Conservation (phyloP, 1,284 basidiomycete genomes). For the Somion occarium region DNA sequence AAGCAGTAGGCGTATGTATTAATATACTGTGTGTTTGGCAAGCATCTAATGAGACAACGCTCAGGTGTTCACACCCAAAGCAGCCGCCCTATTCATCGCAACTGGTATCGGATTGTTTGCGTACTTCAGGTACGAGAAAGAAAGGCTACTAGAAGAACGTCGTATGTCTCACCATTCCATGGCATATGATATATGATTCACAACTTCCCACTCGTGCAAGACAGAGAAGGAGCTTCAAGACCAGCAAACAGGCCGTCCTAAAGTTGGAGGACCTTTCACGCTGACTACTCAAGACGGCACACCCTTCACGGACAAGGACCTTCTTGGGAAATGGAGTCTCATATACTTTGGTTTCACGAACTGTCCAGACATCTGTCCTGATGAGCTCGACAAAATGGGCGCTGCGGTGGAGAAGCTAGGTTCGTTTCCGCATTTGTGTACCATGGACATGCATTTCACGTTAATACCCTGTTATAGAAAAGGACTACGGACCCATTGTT, state of each 20-base stretch:
- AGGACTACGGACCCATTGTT: conserved; percentile 57
- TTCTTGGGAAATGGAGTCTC: conserved; percentile 83
- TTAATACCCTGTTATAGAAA: conserved; percentile 43
- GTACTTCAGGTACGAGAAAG: conserved; percentile 91
- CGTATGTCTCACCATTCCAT: conserved; percentile 15
- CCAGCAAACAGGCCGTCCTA: conserved; percentile 60
- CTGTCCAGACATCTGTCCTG: conserved; percentile 98
- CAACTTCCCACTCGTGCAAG: background rate
- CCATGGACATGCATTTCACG: too few relatives aligned
- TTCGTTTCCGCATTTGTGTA: conserved; percentile 31
- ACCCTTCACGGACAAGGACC: conserved; percentile 79
- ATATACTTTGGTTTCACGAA: conserved; percentile 98
- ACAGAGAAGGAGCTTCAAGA: conserved; percentile 63
- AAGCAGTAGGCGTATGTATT: conserved; percentile 4
- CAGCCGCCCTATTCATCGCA: conserved; percentile 78
- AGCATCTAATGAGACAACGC: background rate
- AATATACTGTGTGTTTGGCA: background rate
- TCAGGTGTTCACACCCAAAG: conserved; percentile 85
- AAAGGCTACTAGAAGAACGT: conserved; percentile 61
- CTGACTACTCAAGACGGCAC: conserved; percentile 67
- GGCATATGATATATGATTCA: background rate
- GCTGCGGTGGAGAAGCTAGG: conserved; percentile 75
- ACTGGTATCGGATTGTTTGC: conserved; percentile 81
- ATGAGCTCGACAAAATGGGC: conserved; percentile 96
- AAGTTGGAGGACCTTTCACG: conserved; percentile 88